Conservation (phyloP, 176 grass and related monocot species). For the Oryza rufipogon region DNA sequence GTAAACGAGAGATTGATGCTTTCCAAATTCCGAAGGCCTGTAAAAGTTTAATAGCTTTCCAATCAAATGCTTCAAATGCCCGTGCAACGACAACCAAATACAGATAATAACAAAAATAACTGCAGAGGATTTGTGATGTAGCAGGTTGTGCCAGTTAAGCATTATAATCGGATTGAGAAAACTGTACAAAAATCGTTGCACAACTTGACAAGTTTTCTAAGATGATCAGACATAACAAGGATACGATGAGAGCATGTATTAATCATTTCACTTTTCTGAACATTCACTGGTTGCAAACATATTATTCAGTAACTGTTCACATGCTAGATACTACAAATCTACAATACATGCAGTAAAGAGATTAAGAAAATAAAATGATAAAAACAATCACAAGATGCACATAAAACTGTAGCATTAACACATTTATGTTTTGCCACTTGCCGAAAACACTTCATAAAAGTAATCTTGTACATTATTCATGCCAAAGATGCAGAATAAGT, state of each 20-base stretch:
- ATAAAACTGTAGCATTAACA: conserved; percentile 11
- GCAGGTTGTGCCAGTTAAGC: neutral
- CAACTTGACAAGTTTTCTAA: neutral
- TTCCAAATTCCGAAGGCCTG: conserved; percentile 75
- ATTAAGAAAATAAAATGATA: neutral
- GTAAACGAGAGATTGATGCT: conserved; percentile 94
- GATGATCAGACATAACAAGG: neutral
- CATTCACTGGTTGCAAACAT: neutral
- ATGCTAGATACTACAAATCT: neutral
- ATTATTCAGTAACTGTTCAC: conserved; percentile 3
- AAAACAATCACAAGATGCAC: neutral
- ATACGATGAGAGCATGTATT: neutral
- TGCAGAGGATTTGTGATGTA: conserved; percentile 17
- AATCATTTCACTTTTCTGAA: conserved; percentile 1
- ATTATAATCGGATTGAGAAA: conserved; percentile 4
- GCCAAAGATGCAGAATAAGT: conserved; percentile 8
- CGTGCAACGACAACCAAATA: neutral
- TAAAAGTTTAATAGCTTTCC: conserved; percentile 22
- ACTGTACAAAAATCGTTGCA: neutral
- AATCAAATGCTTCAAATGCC: conserved; percentile 15
- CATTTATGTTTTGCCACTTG: conserved; percentile 1
- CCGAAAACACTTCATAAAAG: neutral
- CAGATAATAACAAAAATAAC: conserved; percentile 2
- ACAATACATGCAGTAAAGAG: neutral
- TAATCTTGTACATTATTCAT: neutral